Evolutionary conservation across 495 filamentous ascomycete genomes (phyloP), one percentile per base, ranked within the genome.

Genomic region (Penicillium roqueforti): DNA sequence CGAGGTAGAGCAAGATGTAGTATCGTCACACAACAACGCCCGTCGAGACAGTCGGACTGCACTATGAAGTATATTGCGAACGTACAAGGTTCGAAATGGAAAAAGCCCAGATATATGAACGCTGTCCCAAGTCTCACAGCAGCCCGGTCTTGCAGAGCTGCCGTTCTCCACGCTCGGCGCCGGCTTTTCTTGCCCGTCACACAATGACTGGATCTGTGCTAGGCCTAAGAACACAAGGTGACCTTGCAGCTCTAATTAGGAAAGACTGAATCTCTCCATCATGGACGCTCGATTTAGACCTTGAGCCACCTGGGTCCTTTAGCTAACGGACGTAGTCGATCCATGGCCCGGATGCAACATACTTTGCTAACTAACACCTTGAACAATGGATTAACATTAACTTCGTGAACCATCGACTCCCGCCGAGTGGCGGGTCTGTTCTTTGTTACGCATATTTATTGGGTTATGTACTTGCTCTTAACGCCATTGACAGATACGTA

Each of bases 141-240:
- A 62, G 58, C 10, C 14, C 44, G 47, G 54, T 50, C 42, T 41
- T 59, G 53, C 47, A 53, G 51, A 47, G 38, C 47, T 61, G 50
- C 58, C 58, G 45, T 56, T 63, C 36, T 49, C 48, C 52, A 60
- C 38, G 54, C 57, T 63, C 45, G 53, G 53, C 44, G 56, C 54
- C 56, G 61, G 47, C 57, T 51, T 38, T 52, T 40, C 26, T 34
- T 19, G 25, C 43, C 36, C 14, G 48, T 59, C 23, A 29, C 58
- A 59, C 57, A 42, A 51, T 51, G 5, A 31, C 23, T 44, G 55
- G 50, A 55, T 51, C 40, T 34, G 20, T 50, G 50, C 29, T n/a
- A 39, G 25, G 18, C 31, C 9, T 5, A 49, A 50, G 7, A 46
- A 25, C 34, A 47, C 36, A 57, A 54, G 47, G 56, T 56, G 45